Evolutionary conservation across 495 filamentous ascomycete genomes (phyloP), one percentile per base, ranked within the genome.

Genomic region (Penicillium diatomitis): DNA sequence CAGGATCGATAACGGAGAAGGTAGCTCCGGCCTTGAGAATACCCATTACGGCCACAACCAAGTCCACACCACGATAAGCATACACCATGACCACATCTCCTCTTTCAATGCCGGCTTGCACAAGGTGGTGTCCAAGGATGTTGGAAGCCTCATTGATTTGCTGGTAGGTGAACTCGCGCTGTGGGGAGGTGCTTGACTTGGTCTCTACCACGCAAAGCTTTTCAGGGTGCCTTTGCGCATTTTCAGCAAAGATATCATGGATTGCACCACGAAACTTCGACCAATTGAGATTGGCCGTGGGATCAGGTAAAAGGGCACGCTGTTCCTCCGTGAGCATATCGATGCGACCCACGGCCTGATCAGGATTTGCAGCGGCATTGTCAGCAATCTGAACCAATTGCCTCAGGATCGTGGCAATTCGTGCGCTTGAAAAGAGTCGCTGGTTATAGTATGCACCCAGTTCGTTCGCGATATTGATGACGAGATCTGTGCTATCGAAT

Each of bases 51-150:
- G 74, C 69, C 32, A 74, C 69, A 0, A 75, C 70, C 27, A 74
- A 55, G 35, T 75, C 71, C 36, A 62, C 85, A 31, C 69, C 65
- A 75, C 91, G 80, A 63, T 96, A 78, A 31, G 88, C 87, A 65
- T 84, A 97, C 44, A 91, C 83, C 90, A 96, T 96, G 47, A 95
- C 86, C 28, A 96, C 89, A 44, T 97, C 91, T 8, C 88, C 90
- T 47, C 81, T 73, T 36, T 84, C 73, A 45, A 90, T 72, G 29
- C 90, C 91, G 47, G 78, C 74, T 32, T 80, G 68, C 38, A 88
- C 75, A 30, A 96, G 71, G 57, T 92, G 76, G 65, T 90, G 85
- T 6, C 86, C 85, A 4, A 97, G 70, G 8, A 80, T 74, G 58
- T 95, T 94, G 8, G 87, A 85, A 1, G 85, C 85, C 65, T 95